These are phyloP conservation scores for Trypanosomatidae sp. DNA, from an alignment of 208 protist genomes.

Conservation along the genomic window DNA sequence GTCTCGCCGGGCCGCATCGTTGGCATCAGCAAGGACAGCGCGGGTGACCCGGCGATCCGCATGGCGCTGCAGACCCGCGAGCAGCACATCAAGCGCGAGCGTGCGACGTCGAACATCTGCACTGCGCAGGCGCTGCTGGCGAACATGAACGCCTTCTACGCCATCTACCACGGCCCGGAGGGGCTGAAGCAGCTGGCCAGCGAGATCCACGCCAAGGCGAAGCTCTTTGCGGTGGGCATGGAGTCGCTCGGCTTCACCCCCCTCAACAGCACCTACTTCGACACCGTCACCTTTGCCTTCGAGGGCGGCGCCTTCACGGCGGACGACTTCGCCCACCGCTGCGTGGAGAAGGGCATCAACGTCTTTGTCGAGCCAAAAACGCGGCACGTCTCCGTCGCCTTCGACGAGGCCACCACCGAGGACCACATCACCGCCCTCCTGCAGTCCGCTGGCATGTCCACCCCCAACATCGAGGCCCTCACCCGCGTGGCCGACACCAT, in stretches of 20 bases:
- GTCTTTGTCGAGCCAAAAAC: constrained; percentile 65
- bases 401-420: constrained; percentile 94
- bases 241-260: constrained; percentile 67
- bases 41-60: constrained; percentile 91
- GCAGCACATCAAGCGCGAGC: constrained; percentile 98
- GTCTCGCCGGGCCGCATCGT: constrained; percentile 96
- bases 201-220: constrained; percentile 86
- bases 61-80: constrained; percentile 98
- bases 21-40: constrained; percentile 93
- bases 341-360: constrained; percentile 91
- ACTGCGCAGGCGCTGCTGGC: constrained; percentile 98
- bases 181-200: constrained; percentile 93
- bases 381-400: constrained; percentile 75
- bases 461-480: constrained; percentile 49
- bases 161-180: constrained; percentile 97
- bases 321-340: constrained; percentile 56
- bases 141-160: constrained; percentile 97
- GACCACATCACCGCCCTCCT: constrained; percentile 83
- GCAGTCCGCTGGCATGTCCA: constrained; percentile 61
- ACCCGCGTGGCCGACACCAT: constrained; percentile 43
- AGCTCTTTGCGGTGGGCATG: constrained; percentile 83
- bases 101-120: constrained; percentile 97
- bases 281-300: no score
- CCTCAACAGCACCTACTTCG: constrained; percentile 82
- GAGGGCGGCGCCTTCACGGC: no score